Conservation (phyloP, 2,329 filamentous ascomycete species). For the Microdochium bolleyi region DNA sequence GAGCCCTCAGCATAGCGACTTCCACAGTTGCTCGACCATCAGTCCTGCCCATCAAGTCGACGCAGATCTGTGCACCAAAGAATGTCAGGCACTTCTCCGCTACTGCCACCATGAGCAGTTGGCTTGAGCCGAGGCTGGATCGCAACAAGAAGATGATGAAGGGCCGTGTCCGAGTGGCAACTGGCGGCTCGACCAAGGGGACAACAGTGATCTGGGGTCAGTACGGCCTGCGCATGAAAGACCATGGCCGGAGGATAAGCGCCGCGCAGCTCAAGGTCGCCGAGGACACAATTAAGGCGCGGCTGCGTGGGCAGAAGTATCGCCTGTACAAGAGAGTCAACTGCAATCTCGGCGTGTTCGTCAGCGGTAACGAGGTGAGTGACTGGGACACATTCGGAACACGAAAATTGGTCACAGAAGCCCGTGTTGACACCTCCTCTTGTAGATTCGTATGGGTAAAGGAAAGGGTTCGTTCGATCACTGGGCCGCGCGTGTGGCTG, state of each 20-base stretch:
- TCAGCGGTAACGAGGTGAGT: constrained; percentile 81
- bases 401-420: background rate
- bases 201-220: constrained; percentile 96
- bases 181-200: constrained; percentile 82
- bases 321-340: constrained; percentile 84
- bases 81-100: constrained; percentile 65
- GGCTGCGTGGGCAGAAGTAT: constrained; percentile 86
- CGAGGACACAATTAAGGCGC: constrained; percentile 85
- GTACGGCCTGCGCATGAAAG: constrained; percentile 86
- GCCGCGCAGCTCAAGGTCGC: constrained; percentile 81
- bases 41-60: constrained; percentile 16
- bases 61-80: constrained; percentile 24
- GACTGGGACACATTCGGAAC: background rate
- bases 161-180: constrained; percentile 79
- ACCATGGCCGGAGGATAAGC: constrained; percentile 87
- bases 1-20: constrained; percentile 36
- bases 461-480: constrained; percentile 97
- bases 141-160: constrained; percentile 87
- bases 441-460: constrained; percentile 90
- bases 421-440: background rate
- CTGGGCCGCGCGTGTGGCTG: constrained; percentile 84
- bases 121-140: constrained; percentile 71
- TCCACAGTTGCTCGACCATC: constrained; percentile 29
- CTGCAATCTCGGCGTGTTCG: constrained; percentile 92
- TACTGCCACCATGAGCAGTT: constrained; percentile 56